These are phyloP conservation scores for Suillus lakei DNA, from an alignment of 768 basidiomycete species.

Conservation along the genomic window DNA sequence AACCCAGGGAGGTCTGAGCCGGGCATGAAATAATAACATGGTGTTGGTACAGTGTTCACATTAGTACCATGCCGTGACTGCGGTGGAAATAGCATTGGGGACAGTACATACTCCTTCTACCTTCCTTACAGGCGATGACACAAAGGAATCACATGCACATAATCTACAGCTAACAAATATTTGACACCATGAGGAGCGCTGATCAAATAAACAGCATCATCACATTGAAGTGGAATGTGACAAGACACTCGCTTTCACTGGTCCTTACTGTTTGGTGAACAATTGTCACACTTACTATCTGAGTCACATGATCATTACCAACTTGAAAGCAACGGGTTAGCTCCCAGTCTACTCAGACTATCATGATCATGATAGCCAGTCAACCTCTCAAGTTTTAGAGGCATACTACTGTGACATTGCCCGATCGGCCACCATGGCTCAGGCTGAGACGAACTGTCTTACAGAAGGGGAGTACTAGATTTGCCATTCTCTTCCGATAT, in stretches of 20 bases:
- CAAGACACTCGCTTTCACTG: conserved; percentile 36
- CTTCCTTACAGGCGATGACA: no score
- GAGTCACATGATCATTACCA: no score
- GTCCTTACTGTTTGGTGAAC: conserved; percentile 26
- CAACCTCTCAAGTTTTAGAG: conserved; percentile 44
- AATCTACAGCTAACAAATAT: not conserved
- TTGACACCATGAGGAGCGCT: conserved; percentile 21
- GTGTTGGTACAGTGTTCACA: not conserved
- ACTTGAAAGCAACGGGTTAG: no score
- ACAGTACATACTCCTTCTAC: no score
- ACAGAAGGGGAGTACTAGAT: conserved; percentile 73
- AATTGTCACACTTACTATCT: no score
- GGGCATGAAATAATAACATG: not conserved
- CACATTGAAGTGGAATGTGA: conserved; percentile 41
- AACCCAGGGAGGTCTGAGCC: conserved; percentile 4
- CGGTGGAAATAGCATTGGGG: no score
- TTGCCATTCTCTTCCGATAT: not conserved
- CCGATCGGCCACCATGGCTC: conserved; percentile 57
- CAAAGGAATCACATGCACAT: no score
- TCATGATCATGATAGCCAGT: no score
- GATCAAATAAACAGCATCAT: conserved; percentile 33
- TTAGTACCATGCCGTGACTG: no score
- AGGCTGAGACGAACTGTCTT: conserved; percentile 71
- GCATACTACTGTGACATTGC: conserved; percentile 54
- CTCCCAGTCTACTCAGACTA: no score